These are phyloP conservation scores for Calonectria pseudoreteaudii DNA, from an alignment of 2,329 filamentous ascomycete species.

Conservation along the genomic window DNA sequence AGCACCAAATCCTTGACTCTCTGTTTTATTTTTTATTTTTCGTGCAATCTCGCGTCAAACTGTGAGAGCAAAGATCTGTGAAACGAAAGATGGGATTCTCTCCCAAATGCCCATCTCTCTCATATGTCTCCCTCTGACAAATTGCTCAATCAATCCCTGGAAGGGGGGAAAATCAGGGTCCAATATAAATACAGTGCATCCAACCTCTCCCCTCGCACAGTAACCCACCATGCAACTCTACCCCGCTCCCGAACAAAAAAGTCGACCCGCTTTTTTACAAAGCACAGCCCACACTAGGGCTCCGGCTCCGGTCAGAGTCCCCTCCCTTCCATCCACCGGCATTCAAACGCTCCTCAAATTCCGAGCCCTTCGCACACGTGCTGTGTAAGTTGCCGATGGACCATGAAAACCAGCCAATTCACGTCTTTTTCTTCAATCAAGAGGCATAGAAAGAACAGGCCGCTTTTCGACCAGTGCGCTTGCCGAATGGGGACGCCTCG, in stretches of 20 bases:
- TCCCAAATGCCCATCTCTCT: neutral
- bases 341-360: neutral
- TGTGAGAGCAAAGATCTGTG: neutral
- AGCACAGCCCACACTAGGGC: slow-evolving; percentile 11
- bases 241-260: slow-evolving; percentile 16
- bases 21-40: neutral
- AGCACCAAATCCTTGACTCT: neutral
- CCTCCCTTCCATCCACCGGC: neutral
- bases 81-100: neutral
- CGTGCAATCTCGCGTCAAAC: neutral
- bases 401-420: neutral
- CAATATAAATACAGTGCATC: neutral
- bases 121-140: neutral
- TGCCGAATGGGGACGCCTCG: neutral
- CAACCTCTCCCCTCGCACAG: neutral
- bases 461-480: neutral
- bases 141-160: neutral
- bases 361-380: neutral
- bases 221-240: slow-evolving; percentile 6
- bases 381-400: slow-evolving; percentile 4
- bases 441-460: neutral
- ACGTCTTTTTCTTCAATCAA: too few species aligned
- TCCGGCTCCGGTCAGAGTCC: slow-evolving; percentile 8
- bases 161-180: neutral
- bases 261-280: neutral